phyloP scores from a whole-genome alignment of 805 yeast genomes.

The Grigorovia transvaalensis region DNA sequence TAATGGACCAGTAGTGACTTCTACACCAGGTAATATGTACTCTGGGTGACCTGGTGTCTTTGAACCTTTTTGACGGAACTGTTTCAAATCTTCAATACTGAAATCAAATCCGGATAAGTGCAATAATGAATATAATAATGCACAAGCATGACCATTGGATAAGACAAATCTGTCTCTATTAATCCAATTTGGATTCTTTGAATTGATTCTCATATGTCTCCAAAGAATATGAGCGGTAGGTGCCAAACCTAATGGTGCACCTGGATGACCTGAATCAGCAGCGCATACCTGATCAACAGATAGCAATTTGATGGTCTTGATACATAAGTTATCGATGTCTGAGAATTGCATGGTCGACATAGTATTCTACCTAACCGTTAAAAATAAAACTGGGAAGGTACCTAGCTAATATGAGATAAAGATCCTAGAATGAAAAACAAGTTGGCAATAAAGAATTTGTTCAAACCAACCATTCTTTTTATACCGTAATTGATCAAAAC shows the following conservation, averaged over 20 bases:
- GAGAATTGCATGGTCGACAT: conserved; percentile 24
- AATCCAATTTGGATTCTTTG: conserved; percentile 84
- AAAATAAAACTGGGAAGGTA: too few species aligned
- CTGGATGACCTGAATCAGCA: conserved; percentile 97
- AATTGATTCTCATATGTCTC: conserved; percentile 75
- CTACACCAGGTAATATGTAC: conserved; percentile 81
- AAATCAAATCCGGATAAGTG: conserved; percentile 73
- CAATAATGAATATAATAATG: conserved; percentile 74
- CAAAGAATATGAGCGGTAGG: conserved; percentile 87
- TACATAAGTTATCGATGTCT: conserved; percentile 62
- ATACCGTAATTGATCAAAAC: too few species aligned
- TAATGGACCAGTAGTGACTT: conserved; percentile 96
- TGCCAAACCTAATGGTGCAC: conserved; percentile 97
- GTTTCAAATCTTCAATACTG: conserved; percentile 74
- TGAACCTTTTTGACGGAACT: conserved; percentile 82
- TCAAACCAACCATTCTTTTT: too few species aligned
- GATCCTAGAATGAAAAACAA: too few species aligned
- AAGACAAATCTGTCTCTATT: conserved; percentile 92
- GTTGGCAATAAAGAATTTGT: too few species aligned
- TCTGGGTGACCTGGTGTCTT: conserved; percentile 98
- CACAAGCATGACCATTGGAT: conserved; percentile 96
- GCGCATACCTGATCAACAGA: conserved; percentile 79
- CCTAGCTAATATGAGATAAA: too few species aligned
- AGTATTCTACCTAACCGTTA: too few species aligned
- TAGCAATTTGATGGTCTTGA: conserved; percentile 80